Conservation (phyloP, 495 filamentous ascomycete species). For the Apiosordaria backusii region DNA sequence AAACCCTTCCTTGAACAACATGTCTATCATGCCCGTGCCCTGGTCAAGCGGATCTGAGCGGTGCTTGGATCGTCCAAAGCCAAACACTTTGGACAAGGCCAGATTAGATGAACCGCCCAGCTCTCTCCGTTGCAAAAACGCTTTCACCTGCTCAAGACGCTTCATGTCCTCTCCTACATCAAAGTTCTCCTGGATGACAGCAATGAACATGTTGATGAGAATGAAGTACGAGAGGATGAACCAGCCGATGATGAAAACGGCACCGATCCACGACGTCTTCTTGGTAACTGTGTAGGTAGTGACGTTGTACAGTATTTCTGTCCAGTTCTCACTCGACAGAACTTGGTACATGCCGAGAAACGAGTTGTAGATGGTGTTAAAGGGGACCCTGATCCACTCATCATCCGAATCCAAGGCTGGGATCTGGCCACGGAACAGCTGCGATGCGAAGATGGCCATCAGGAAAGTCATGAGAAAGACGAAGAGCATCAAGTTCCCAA, state of each 20-base stretch:
- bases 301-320: constrained; percentile 75
- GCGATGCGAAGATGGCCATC: constrained; percentile 86
- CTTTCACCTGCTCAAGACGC: constrained; percentile 88
- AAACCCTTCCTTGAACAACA: constrained; percentile 93
- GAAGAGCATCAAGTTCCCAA: constrained; percentile 92
- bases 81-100: constrained; percentile 83
- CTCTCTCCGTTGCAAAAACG: constrained; percentile 89
- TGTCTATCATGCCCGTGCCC: constrained; percentile 82
- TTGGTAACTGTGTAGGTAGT: constrained; percentile 60
- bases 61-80: constrained; percentile 61
- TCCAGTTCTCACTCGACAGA: constrained; percentile 98
- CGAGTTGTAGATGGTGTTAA: constrained; percentile 87
- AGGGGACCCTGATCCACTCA: constrained; percentile 62
- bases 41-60: constrained; percentile 83
- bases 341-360: constrained; percentile 99
- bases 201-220: constrained; percentile 99
- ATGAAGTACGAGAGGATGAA: constrained; percentile 95
- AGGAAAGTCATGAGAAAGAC: constrained; percentile 94
- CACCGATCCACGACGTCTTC: constrained; percentile 87
- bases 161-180: constrained; percentile 99
- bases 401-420: constrained; percentile 55
- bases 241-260: constrained; percentile 90
- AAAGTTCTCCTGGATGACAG: constrained; percentile 99
- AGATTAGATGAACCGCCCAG: constrained; percentile 68
- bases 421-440: constrained; percentile 87